These are phyloP conservation scores for Jaltomata sinuosa DNA, from an alignment of 257 asterid genomes.

Conservation along the genomic window DNA sequence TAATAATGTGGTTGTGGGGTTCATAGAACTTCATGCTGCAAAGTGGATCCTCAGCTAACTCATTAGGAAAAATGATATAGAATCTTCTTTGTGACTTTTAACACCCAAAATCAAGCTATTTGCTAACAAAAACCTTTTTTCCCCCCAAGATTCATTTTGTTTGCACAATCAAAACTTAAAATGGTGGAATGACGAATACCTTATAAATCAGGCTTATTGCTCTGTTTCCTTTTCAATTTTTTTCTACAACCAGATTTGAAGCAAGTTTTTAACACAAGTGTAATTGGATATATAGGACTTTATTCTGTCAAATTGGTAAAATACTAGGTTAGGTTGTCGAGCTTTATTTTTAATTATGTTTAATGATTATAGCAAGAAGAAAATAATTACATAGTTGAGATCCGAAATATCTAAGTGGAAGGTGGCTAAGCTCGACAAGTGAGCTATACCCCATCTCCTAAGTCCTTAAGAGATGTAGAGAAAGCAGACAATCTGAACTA, in stretches of 20 bases:
- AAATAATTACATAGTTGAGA: background rate
- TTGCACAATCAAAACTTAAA: background rate
- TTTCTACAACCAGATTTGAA: background rate
- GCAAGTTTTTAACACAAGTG: background rate
- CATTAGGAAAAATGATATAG: too few relatives aligned
- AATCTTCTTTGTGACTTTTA: background rate
- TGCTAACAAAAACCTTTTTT: too few relatives aligned
- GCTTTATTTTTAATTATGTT: background rate
- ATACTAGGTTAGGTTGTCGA: background rate
- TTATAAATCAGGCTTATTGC: too few relatives aligned
- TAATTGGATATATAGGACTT: background rate
- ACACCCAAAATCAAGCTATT: too few relatives aligned
- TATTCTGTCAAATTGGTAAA: background rate
- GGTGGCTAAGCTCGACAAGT: too few relatives aligned
- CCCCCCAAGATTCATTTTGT: background rate
- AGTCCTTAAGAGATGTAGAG: background rate
- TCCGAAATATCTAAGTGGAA: too few relatives aligned
- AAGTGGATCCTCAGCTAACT: too few relatives aligned
- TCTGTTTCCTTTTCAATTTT: too few relatives aligned
- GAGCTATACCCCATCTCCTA: background rate
- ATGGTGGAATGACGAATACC: too few relatives aligned
- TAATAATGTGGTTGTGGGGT: too few relatives aligned
- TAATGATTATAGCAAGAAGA: background rate
- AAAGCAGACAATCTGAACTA: too few relatives aligned
- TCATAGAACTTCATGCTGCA: too few relatives aligned